Evolutionary conservation across 306 rosid species (phyloP).

Genomic region (Vigna angularis): DNA sequence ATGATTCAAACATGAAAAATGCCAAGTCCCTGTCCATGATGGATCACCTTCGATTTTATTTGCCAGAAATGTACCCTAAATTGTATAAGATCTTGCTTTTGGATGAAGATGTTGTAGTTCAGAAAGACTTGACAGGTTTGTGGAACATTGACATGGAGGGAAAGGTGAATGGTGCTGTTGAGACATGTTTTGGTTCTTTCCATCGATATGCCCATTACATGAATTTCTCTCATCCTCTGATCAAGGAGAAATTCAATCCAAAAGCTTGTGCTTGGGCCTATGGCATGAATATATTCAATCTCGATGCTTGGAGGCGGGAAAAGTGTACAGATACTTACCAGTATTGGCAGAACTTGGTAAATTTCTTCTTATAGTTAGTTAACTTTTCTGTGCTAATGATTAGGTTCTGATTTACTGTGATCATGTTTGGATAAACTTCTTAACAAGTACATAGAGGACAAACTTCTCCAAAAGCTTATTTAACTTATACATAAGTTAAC

Average conservation of each 20-base stretch:
- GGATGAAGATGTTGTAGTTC: constrained; percentile 98
- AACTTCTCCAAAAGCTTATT: neutral
- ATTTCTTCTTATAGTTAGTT: constrained; percentile 31
- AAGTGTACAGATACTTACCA: constrained; percentile 86
- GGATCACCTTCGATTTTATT: constrained; percentile 87
- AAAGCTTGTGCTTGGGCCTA: constrained; percentile 96
- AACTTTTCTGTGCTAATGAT: constrained; percentile 12
- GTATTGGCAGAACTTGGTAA: constrained; percentile 93
- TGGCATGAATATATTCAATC: constrained; percentile 94
- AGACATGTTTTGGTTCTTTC: constrained; percentile 96
- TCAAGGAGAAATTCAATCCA: constrained; percentile 82
- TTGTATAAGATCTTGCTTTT: constrained; percentile 76
- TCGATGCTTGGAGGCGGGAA: constrained; percentile 95
- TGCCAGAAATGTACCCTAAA: constrained; percentile 96
- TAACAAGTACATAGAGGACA: neutral
- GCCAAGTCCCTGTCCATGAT: constrained; percentile 73
- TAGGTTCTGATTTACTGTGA: neutral
- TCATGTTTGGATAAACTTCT: neutral
- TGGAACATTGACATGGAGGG: constrained; percentile 96
- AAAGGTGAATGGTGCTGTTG: constrained; percentile 96
- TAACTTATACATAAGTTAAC: no score
- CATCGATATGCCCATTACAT: constrained; percentile 83
- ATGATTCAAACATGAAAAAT: constrained; percentile 63
- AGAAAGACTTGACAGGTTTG: constrained; percentile 87
- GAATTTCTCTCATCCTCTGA: constrained; percentile 85